Base-by-base conservation (phyloP, 2,329 filamentous ascomycete species). In the Aspergillus ustus region DNA sequence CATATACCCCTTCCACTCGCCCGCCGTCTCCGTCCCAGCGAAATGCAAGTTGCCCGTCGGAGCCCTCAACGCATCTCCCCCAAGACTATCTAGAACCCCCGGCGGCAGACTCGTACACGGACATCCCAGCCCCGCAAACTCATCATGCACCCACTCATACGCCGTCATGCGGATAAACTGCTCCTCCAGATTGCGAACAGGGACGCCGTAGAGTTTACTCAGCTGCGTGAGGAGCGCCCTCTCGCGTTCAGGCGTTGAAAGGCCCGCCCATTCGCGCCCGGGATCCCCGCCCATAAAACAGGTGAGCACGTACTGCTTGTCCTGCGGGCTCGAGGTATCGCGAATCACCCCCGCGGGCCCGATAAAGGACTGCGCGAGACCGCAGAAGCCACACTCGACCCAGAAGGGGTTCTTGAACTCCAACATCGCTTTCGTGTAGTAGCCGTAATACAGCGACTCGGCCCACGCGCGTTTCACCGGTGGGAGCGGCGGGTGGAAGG, bases 1-100 rank as follows among this genome's bases (percentile, higher is more conserved):
- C 83, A 87, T 85, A 66, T 86, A 86, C 0, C 85, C 84, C 59
- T 82, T 83, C 84, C 84, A 87, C 60, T 83, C 79, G 2, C 67
- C 75, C 0, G 80, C 78, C 1, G 80, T 83, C 73, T 87, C 85
- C 0, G 84, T 85, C 0, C 85, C 84, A 2, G 80, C 83, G 65
- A 86, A 87, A 66, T 86, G 80, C 3, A 85, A 28, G 34, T 81
- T 75, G 6, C 78, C 73, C 52, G 72, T 70, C 0, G 72, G 66
- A 29, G 75, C 69, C n/a, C 77, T 68, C 8, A 82, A 62, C 5
- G 69, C 69, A 13, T 76, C 68, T 0, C 72, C 71, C 1, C 73
- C 67, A 1, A 69, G 65, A 4, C 71, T 73, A 13, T 53, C 57
- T 8, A 82, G 64, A 4, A 81, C 73, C 0, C 80, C 80, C 0